A percentile compares a stretch with the other conserved stretches of the same genome.
Evolutionary conservation across 805 yeast genomes (phyloP).

Genomic region (Lachancea mirantina): DNA sequence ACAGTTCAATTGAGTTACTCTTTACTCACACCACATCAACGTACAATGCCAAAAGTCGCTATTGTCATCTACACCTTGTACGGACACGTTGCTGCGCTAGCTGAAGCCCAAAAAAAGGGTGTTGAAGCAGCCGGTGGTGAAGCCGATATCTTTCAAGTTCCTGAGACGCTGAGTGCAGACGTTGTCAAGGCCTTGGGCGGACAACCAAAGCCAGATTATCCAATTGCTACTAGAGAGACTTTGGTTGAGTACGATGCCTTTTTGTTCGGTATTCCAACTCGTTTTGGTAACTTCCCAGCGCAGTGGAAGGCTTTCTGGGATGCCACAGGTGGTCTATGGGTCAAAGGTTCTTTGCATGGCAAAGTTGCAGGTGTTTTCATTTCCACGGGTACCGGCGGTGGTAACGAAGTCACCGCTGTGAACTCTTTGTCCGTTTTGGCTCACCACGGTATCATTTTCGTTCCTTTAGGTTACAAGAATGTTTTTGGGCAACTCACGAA

Average conservation of each 20-base stretch:
- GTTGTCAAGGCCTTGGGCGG: constrained; percentile 56
- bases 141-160: constrained; percentile 71
- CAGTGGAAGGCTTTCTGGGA: constrained; percentile 76
- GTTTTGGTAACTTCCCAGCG: constrained; percentile 76
- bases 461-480: constrained; percentile 69
- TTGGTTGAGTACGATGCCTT: constrained; percentile 67
- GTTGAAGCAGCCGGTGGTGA: constrained; percentile 60
- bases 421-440: constrained; percentile 57
- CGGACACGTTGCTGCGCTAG: constrained; percentile 67
- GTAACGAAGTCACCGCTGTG: constrained; percentile 67
- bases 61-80: constrained; percentile 75
- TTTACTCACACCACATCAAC: neutral
- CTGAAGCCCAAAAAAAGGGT: constrained; percentile 63
- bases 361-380: constrained; percentile 70
- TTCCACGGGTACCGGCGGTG: constrained; percentile 78
- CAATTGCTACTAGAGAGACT: constrained; percentile 54
- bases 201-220: constrained; percentile 55
- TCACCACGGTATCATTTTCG: constrained; percentile 75
- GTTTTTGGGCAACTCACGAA: constrained; percentile 47
- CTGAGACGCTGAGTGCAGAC: constrained; percentile 65
- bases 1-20: too few species aligned
- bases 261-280: constrained; percentile 79
- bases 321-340: constrained; percentile 76
- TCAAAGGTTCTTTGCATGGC: constrained; percentile 60
- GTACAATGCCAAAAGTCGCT: constrained; percentile 43